These are phyloP conservation scores for Nepenthes alata DNA, from an alignment of 179 eudicot species.

Conservation along the genomic window DNA sequence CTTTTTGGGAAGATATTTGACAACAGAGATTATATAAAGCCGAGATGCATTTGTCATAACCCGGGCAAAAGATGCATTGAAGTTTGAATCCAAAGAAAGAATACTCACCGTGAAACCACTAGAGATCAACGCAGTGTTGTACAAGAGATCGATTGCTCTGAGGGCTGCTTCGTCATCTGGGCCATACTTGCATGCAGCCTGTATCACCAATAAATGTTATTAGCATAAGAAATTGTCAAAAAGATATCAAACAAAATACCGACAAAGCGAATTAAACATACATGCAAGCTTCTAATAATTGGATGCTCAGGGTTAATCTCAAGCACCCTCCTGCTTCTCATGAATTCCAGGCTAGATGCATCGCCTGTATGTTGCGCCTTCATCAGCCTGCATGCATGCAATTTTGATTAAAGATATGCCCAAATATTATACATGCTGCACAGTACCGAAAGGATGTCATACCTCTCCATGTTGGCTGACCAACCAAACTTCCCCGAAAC, in stretches of 20 bases:
- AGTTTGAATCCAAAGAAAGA: not conserved
- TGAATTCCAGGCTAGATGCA: conserved; percentile 53
- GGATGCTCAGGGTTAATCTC: conserved; percentile 88
- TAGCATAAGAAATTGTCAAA: not conserved
- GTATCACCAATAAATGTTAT: conserved; percentile 5
- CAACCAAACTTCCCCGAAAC: conserved; percentile 84
- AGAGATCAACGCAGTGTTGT: conserved; percentile 71
- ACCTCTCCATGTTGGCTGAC: conserved; percentile 99
- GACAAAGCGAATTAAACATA: conserved; percentile 15
- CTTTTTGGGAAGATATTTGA: not conserved
- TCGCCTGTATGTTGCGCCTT: conserved; percentile 68
- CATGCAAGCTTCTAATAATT: conserved; percentile 64
- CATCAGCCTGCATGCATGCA: conserved; percentile 55
- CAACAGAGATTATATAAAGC: not conserved
- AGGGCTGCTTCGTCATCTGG: conserved; percentile 72
- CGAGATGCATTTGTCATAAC: not conserved
- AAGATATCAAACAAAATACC: not conserved
- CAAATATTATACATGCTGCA: not conserved
- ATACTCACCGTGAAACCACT: conserved; percentile 87
- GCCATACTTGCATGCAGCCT: conserved; percentile 57
- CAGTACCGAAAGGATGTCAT: conserved; percentile 2
- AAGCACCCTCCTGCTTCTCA: conserved; percentile 81
- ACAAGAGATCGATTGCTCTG: conserved; percentile 79
- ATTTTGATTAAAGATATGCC: not conserved
- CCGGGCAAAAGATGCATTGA: not conserved